Evolutionary conservation across 2,329 filamentous ascomycete genomes (phyloP).

Genomic region (Claviceps sp.): DNA sequence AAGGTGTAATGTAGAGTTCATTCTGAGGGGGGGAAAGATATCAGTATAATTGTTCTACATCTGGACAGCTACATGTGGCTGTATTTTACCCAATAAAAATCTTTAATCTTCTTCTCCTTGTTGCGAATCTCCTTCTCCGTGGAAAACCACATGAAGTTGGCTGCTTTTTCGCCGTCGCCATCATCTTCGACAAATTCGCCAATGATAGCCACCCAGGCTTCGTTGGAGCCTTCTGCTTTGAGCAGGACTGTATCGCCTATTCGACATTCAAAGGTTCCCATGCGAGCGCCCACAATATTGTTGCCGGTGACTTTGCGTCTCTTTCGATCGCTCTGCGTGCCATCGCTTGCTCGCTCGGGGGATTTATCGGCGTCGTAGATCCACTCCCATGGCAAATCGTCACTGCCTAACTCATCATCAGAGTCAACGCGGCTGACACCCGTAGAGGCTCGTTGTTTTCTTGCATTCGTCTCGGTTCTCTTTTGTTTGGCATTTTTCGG

Average conservation of each 20-base stretch:
- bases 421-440: conserved; percentile 65
- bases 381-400: conserved; percentile 69
- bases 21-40: conserved; percentile 36
- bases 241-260: conserved; percentile 77
- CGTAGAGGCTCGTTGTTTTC: conserved; percentile 17
- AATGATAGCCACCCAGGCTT: conserved; percentile 86
- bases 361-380: conserved; percentile 40
- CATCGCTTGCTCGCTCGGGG: conserved; percentile 12
- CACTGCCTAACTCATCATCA: conserved; percentile 69
- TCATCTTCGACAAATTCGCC: conserved; percentile 67
- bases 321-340: conserved; percentile 19
- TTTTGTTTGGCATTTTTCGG: conserved; percentile 10
- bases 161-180: conserved; percentile 54
- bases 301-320: conserved; percentile 21
- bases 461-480: conserved; percentile 8
- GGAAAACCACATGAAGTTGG: conserved; percentile 92
- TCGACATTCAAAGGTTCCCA: conserved; percentile 67
- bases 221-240: conserved; percentile 73
- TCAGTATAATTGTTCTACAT: background rate
- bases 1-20: conserved; percentile 81
- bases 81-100: conserved; percentile 52
- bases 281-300: conserved; percentile 66
- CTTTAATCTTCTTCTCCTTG: conserved; percentile 65
- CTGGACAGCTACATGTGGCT: background rate
- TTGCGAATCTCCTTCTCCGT: conserved; percentile 81